Base-by-base conservation (phyloP, 2,329 filamentous ascomycete genomes). In the Penicillium aurantiogriseum region DNA sequence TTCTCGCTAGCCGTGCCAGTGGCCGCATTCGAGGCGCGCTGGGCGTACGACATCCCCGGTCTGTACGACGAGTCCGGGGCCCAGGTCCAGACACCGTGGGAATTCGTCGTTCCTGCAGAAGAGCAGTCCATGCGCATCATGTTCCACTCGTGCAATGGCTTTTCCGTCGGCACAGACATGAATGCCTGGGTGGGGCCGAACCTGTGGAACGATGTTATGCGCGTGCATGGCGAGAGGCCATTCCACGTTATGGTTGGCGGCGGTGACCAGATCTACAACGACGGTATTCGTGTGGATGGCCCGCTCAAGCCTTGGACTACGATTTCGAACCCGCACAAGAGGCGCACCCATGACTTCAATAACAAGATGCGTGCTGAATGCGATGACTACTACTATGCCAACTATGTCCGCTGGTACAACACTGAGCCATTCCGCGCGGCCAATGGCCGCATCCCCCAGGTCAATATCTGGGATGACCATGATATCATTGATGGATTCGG, bases 221-320 rank as follows among this genome's bases (percentile, higher is more conserved):
- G 85, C 45, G 76, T 84, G 57, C 85, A 88, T 65, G 79, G 79
- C 64, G 70, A 82, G 69, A 79, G 79, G 61, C 84, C 85, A 8
- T 86, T 88, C 71, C 84, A 86, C 67, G 82, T 86, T 63, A 90
- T 88, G 87, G 84, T 97, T 61, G 93, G 93, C 51, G 93, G 93
- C 56, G 93, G 93, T 58, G 93, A 97, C 70, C 93, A 97, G 76
- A 86, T 88, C 64, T 88, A 88, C 75, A 87, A 88, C 63, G 85
- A 88, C 55, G 90, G 90, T 25, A 91, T 97, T 63, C 85, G 93
- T 61, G 91, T 96, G 1, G 80, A 87, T 51, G 93, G 92, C 0
- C 93, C 93, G 1, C 77, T 97, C 61, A 85, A 85, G 66, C 69
- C 76, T 6, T 88, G 85, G 85, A 87, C 85, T 0, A 76, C 79